phyloP scores from a whole-genome alignment of 148 eudicot species.

The Nepenthes mirabilis region DNA sequence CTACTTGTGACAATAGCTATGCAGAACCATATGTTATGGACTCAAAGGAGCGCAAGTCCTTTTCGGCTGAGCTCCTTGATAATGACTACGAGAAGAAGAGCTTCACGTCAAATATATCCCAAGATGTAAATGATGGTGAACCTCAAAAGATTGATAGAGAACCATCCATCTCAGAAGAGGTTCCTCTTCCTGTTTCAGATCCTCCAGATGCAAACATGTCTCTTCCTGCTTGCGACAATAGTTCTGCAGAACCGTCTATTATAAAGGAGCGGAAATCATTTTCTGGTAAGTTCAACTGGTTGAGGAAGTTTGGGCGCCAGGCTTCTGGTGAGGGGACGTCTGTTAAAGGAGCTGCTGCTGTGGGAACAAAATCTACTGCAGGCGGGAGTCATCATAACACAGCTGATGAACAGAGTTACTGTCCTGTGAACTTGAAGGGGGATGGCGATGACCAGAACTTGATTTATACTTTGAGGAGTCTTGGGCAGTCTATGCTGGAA shows the following conservation, averaged over 20 bases:
- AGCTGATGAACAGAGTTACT: constrained; percentile 15
- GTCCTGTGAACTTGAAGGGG: constrained; percentile 25
- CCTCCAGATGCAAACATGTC: constrained; percentile 5
- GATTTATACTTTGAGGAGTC: constrained; percentile 51
- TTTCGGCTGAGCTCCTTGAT: constrained; percentile 43
- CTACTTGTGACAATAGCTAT: constrained; percentile 1
- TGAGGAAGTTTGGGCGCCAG: constrained; percentile 63
- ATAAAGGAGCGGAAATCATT: constrained; percentile 29
- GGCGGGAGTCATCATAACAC: constrained; percentile 18
- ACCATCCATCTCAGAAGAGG: constrained; percentile 14
- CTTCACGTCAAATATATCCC: constrained; percentile 37
- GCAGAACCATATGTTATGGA: constrained; percentile 2
- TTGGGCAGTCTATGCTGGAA: constrained; percentile 86
- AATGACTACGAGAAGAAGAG: constrained; percentile 43
- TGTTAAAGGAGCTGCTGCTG: constrained; percentile 23
- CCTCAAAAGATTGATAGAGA: neutral
- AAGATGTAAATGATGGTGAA: constrained; percentile 30
- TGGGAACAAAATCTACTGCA: constrained; percentile 24
- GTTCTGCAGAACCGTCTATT: constrained; percentile 15
- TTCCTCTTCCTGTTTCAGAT: constrained; percentile 17
- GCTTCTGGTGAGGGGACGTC: constrained; percentile 41
- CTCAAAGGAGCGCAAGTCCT: constrained; percentile 4
- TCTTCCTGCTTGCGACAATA: constrained; percentile 12
- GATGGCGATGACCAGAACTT: constrained; percentile 53
- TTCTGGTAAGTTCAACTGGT: constrained; percentile 71